Conservation (phyloP, 2,329 filamentous ascomycete species). For the Raffaelea deltoideospora region DNA sequence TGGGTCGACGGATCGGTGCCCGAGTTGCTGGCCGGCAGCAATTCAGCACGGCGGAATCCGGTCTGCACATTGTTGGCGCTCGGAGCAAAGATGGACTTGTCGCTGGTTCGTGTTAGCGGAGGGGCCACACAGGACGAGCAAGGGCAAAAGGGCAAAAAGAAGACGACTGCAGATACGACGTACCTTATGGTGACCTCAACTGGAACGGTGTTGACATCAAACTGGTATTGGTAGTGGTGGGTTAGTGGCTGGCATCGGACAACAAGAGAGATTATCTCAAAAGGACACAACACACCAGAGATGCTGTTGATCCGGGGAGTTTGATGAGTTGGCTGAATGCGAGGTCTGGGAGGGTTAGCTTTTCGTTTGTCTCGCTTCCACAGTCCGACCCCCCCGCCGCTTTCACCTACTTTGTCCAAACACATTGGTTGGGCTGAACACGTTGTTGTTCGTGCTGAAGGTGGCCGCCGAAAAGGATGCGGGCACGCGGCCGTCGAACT, state of each 20-base stretch:
- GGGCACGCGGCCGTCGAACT: slow-evolving; percentile 32
- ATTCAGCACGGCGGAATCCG: slow-evolving; percentile 45
- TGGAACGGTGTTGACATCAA: slow-evolving; percentile 28
- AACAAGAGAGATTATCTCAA: neutral
- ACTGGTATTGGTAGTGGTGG: slow-evolving; percentile 14
- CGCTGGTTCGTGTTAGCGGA: slow-evolving; percentile 14
- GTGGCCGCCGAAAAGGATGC: slow-evolving; percentile 18
- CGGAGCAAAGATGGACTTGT: slow-evolving; percentile 44
- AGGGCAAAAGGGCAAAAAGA: slow-evolving; percentile 2
- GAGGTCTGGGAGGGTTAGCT: slow-evolving; percentile 22
- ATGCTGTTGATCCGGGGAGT: slow-evolving; percentile 24
- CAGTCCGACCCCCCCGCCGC: too few relatives aligned
- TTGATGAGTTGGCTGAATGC: slow-evolving; percentile 34
- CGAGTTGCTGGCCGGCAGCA: slow-evolving; percentile 33
- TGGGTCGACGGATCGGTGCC: slow-evolving; percentile 34
- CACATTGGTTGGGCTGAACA: slow-evolving; percentile 36
- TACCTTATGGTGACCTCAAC: slow-evolving; percentile 39
- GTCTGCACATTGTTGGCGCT: slow-evolving; percentile 31
- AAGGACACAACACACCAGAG: slow-evolving; percentile 18
- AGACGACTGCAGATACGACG: slow-evolving; percentile 1
- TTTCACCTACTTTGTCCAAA: slow-evolving; percentile 26
- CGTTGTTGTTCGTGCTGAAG: slow-evolving; percentile 24
- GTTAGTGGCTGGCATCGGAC: too few relatives aligned
- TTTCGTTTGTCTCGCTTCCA: too few relatives aligned
- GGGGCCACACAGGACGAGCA: neutral